Evolutionary conservation across 2,329 filamentous ascomycete genomes (phyloP), one percentile per base, ranked within the genome.

Genomic region (Bipolaris victoriae): DNA sequence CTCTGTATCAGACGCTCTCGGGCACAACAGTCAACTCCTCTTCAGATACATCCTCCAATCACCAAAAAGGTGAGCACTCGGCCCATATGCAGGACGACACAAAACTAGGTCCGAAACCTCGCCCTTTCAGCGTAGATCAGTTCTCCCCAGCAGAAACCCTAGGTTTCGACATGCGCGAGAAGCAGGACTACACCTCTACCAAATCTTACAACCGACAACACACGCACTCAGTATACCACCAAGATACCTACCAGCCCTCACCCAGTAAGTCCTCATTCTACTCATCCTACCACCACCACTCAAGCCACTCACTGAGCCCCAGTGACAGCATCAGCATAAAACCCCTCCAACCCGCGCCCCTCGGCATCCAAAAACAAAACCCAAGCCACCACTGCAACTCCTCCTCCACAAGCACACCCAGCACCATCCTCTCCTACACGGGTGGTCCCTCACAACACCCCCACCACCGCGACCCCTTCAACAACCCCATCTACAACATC

Each of bases 91-190:
- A n/a, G 11, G 29, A 18, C 6, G 49, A 54, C 16, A 5, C 37
- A 1, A 62, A 62, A 41, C 11, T 62, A 9, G 59, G 59, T 13
- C 61, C 61, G 11, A 16, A 51, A 3, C 56, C 59, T 41, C 56
- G 61, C n/a, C 53, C 59, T 33, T 22, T 16, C 5, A 47, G 45
- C 4, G 26, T 29, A 13, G 20, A 51, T 1, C 37, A 5, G 7
- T 24, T 50, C 9, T 44, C 59, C 1, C 49, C 51, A 9, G 47
- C 39, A 2, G 50, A 43, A 22, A 5, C 24, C 15, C 29, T 63
- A 6, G 61, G 61, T 2, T 60, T 63, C 39, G 18, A 48, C 7
- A 11, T 40, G 18, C 22, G 10, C 29, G 29, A 31, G 43, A 9
- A 26, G 37, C 22, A 40, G 37, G 15, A 44, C 20, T 29, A 39